These are phyloP conservation scores for Cadophora malorum DNA, from an alignment of 2,329 filamentous ascomycete species.

Conservation along the genomic window DNA sequence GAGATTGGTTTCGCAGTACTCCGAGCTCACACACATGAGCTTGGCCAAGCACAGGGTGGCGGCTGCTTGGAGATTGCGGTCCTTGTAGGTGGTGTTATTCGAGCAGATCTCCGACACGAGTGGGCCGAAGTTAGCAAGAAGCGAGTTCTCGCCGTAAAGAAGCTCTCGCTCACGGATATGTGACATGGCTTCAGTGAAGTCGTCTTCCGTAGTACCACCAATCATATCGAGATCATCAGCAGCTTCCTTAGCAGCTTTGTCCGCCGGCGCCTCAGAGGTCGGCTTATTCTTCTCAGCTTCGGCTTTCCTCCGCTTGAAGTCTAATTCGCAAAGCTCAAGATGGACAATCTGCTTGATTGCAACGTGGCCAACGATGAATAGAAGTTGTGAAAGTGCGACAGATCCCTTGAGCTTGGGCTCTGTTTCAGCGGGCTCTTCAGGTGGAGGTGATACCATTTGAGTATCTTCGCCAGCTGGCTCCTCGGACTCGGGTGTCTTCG, in stretches of 20 bases:
- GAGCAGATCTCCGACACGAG: conserved; percentile 92
- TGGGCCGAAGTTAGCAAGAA: conserved; percentile 90
- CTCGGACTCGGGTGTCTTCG: conserved; percentile 46
- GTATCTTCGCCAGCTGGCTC: conserved; percentile 37
- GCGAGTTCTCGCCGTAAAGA: conserved; percentile 79
- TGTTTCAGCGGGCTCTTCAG: conserved; percentile 40
- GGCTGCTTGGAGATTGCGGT: conserved; percentile 88
- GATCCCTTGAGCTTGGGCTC: conserved; percentile 68
- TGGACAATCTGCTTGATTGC: conserved; percentile 99
- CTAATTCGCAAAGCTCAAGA: conserved; percentile 93
- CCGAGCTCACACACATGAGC: conserved; percentile 96
- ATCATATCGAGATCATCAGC: conserved; percentile 95
- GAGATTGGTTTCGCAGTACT: conserved; percentile 94
- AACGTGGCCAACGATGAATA: conserved; percentile 95
- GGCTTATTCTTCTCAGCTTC: conserved; percentile 76
- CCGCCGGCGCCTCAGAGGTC: conserved; percentile 51
- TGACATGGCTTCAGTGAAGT: conserved; percentile 86
- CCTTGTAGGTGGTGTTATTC: conserved; percentile 90
- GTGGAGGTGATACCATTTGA: conserved; percentile 42
- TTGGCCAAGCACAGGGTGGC: conserved; percentile 95
- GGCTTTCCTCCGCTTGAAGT: conserved; percentile 96
- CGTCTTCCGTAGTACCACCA: conserved; percentile 92
- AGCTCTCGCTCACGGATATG: conserved; percentile 86
- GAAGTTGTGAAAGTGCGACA: conserved; percentile 82
- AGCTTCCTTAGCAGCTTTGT: conserved; percentile 67